Percentiles rank a stretch among this genome's conserved stretches.
phyloP scores from a whole-genome alignment of 1,284 basidiomycete genomes.

The Phylloporus sp. region DNA sequence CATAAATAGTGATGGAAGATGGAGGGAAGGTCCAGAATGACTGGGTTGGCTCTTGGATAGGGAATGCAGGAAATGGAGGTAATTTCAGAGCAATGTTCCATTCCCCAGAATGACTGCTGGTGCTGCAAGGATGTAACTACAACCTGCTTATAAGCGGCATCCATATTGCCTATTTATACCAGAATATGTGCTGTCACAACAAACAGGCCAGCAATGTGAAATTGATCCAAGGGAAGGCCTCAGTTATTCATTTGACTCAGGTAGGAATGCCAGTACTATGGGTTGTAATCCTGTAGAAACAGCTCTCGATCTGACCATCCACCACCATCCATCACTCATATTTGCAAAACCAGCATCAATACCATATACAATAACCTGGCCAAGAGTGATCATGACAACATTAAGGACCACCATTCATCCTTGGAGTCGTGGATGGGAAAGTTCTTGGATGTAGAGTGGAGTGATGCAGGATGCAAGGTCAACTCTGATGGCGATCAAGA shows the following conservation, averaged over 20 bases:
- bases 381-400: conserved; percentile 67
- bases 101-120: conserved; percentile 9
- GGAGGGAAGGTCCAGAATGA: conserved; percentile 52
- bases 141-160: conserved; percentile 48
- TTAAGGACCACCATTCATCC: conserved; percentile 81
- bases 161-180: conserved; percentile 56
- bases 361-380: conserved; percentile 79
- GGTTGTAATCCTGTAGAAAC: conserved; percentile 73
- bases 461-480: conserved; percentile 80
- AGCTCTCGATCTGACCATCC: conserved; percentile 81
- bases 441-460: conserved; percentile 84
- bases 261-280: conserved; percentile 63
- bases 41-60: conserved; percentile 44
- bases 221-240: background rate
- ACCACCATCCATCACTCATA: conserved; percentile 73
- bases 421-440: conserved; percentile 75
- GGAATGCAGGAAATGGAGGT: conserved; percentile 37
- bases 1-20: conserved; percentile 38
- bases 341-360: conserved; percentile 77
- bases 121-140: too few species aligned
- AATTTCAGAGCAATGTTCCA: background rate
- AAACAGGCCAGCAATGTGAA: background rate
- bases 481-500: conserved; percentile 73
- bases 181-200: conserved; percentile 65
- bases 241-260: conserved; percentile 69